Conservation (phyloP, 1,284 basidiomycete genomes). For the Microbotryomycetes sp. region DNA sequence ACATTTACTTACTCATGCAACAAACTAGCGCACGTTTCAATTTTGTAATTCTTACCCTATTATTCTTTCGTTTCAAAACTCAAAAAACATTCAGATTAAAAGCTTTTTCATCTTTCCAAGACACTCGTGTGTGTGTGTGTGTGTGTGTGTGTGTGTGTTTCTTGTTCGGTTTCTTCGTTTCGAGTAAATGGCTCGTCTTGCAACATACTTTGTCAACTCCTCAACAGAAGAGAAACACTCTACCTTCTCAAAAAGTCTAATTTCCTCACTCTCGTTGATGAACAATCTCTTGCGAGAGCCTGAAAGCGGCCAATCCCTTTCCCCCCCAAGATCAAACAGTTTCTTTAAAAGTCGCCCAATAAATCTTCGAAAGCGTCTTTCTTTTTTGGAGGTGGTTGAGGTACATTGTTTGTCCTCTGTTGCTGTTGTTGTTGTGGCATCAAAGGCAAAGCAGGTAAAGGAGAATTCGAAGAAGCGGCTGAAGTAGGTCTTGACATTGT, state of each 20-base stretch:
- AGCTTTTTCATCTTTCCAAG: too few species aligned
- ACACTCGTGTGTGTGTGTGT: too few species aligned
- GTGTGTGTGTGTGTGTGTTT: too few species aligned
- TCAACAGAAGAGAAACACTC: too few species aligned
- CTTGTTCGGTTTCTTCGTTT: too few species aligned
- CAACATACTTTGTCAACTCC: neutral
- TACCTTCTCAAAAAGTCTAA: neutral
- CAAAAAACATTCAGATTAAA: too few species aligned
- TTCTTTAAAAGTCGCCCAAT: slow-evolving; percentile 13
- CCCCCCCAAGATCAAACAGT: neutral
- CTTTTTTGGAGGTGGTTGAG: slow-evolving; percentile 3
- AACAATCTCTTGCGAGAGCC: neutral
- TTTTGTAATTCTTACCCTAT: too few species aligned
- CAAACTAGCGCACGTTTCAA: too few species aligned
- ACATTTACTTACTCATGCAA: too few species aligned
- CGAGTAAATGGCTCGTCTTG: neutral
- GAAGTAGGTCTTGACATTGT: neutral
- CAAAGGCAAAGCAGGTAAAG: neutral
- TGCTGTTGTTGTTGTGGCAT: neutral
- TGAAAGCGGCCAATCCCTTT: neutral
- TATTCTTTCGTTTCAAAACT: too few species aligned
- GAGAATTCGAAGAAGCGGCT: neutral
- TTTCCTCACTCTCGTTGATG: neutral
- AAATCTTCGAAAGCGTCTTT: slow-evolving; percentile 32
- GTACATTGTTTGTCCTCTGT: neutral